These are phyloP conservation scores for Ophiocordyceps camponoti-floridani DNA, from an alignment of 2,329 filamentous ascomycete species.

Conservation along the genomic window DNA sequence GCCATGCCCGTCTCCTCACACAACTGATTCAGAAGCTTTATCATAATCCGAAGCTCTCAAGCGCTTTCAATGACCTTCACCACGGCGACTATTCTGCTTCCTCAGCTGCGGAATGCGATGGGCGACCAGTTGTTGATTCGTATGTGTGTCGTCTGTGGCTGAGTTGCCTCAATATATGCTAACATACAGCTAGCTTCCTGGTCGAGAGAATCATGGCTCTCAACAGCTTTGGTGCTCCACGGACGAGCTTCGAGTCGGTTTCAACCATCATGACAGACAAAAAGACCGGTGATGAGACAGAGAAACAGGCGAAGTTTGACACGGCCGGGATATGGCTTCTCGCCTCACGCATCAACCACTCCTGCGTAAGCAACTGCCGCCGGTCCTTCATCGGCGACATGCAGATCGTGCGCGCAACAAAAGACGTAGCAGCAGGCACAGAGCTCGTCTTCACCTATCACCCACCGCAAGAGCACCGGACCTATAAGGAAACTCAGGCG, in stretches of 20 bases:
- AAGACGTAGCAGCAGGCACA: constrained; percentile 20
- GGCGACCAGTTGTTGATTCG: constrained; percentile 24
- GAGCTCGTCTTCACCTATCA: constrained; percentile 27
- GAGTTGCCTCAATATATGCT: too few relatives aligned
- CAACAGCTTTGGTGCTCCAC: constrained; percentile 23
- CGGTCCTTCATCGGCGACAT: constrained; percentile 37
- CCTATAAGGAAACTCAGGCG: constrained; percentile 13
- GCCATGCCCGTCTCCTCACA: too few relatives aligned
- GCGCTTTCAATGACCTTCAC: constrained; percentile 18
- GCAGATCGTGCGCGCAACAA: constrained; percentile 27
- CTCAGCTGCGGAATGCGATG: constrained; percentile 12
- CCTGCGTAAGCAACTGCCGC: constrained; percentile 25
- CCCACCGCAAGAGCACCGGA: constrained; percentile 4
- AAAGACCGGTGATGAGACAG: background rate
- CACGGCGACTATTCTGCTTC: constrained; percentile 20
- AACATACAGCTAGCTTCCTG: constrained; percentile 19
- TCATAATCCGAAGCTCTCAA: constrained; percentile 16
- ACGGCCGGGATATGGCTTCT: constrained; percentile 24
- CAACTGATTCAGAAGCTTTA: constrained; percentile 23
- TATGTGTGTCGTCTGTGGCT: constrained; percentile 10
- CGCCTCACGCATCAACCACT: constrained; percentile 34
- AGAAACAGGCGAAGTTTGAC: too few relatives aligned
- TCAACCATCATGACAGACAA: too few relatives aligned
- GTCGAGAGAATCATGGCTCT: constrained; percentile 20
- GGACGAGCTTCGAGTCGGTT: constrained; percentile 5